Conservation (phyloP, 2,329 filamentous ascomycete genomes). For the Phyllachora maydis region DNA sequence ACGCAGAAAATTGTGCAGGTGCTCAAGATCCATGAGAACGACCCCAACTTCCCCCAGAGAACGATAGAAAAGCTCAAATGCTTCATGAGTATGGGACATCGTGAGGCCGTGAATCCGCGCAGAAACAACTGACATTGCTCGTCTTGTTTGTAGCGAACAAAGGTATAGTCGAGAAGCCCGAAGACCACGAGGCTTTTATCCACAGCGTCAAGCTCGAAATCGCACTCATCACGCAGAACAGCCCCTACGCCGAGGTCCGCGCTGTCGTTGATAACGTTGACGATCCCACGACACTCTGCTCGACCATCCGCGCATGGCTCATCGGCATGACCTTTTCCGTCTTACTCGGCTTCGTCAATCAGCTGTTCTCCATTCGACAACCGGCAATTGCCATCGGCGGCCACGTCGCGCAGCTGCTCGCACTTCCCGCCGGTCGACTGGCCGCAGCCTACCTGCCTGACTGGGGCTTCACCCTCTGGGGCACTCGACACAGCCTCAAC, state of each 20-base stretch:
- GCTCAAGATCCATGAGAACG: constrained; percentile 18
- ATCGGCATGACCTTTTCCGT: constrained; percentile 28
- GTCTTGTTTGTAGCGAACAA: constrained; percentile 20
- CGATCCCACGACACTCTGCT: constrained; percentile 21
- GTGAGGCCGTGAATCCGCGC: too few species aligned
- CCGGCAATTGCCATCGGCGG: constrained; percentile 29
- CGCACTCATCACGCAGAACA: constrained; percentile 29
- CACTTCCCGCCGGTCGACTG: constrained; percentile 29
- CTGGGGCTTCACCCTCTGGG: constrained; percentile 22
- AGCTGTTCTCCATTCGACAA: constrained; percentile 34
- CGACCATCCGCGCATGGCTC: constrained; percentile 30
- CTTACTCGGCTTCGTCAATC: constrained; percentile 28
- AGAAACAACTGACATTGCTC: too few species aligned
- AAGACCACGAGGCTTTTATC: constrained; percentile 23
- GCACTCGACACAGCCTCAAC: constrained; percentile 25
- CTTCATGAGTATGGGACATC: constrained; percentile 12
- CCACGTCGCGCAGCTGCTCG: constrained; percentile 34
- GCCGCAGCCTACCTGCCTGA: constrained; percentile 28
- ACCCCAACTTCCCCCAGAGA: constrained; percentile 23
- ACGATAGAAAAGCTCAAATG: constrained; percentile 17
- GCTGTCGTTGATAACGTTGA: constrained; percentile 34
- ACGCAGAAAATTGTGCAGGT: constrained; percentile 12
- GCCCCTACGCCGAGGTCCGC: constrained; percentile 33
- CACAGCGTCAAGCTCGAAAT: constrained; percentile 33
- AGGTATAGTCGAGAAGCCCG: constrained; percentile 18